Percentiles rank a stretch among this genome's conserved stretches.
phyloP scores from a whole-genome alignment of 495 filamentous ascomycete species.

The Letharia columbiana region DNA sequence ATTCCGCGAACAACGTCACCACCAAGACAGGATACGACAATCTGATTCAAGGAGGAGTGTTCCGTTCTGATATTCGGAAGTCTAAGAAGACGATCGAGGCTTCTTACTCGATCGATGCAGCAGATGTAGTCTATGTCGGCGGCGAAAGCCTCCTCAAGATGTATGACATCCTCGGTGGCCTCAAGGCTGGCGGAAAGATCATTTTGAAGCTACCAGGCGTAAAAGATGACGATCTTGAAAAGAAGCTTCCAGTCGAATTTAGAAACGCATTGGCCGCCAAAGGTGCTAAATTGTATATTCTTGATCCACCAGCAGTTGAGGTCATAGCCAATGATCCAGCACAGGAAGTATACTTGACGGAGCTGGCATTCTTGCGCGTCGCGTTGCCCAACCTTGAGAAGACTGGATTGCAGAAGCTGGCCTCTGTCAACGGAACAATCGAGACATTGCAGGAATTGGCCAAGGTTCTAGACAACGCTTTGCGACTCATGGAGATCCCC shows the following conservation, averaged over 20 bases:
- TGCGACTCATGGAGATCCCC: conserved; percentile 65
- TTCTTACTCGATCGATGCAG: conserved; percentile 66
- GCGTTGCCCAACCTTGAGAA: conserved; percentile 50
- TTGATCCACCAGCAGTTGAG: conserved; percentile 61
- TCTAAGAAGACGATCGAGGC: conserved; percentile 76
- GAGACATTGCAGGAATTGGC: conserved; percentile 51
- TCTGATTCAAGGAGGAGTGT: conserved; percentile 71
- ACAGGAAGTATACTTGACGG: conserved; percentile 51
- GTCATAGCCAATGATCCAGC: conserved; percentile 50
- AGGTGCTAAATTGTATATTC: conserved; percentile 56
- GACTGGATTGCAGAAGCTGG: conserved; percentile 47
- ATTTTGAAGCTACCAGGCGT: conserved; percentile 66
- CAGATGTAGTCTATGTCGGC: conserved; percentile 70
- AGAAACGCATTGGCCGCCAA: conserved; percentile 60
- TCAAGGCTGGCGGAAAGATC: conserved; percentile 63
- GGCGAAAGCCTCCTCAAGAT: conserved; percentile 69
- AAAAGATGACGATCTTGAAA: conserved; percentile 84
- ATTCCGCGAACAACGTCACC: conserved; percentile 69
- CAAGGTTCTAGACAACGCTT: conserved; percentile 57
- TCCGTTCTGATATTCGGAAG: conserved; percentile 78
- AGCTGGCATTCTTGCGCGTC: conserved; percentile 74
- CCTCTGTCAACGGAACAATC: conserved; percentile 44
- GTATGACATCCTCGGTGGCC: conserved; percentile 59
- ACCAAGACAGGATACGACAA: conserved; percentile 73
- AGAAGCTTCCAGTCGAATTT: conserved; percentile 62